phyloP scores from a whole-genome alignment of 345 rosid species.

The Syzygium aqueum region DNA sequence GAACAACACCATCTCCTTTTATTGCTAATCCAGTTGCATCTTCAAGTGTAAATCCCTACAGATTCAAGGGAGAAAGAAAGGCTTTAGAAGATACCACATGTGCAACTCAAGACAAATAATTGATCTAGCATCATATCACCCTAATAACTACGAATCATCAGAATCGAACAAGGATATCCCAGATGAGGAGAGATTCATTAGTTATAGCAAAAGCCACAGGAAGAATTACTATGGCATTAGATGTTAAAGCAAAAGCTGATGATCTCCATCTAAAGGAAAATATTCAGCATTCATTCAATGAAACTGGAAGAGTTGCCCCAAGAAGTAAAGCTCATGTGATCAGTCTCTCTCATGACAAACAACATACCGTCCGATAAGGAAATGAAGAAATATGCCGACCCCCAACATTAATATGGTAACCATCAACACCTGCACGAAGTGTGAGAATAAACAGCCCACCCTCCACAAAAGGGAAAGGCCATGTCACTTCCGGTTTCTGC shows the following conservation, averaged over 20 bases:
- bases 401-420: slow-evolving; percentile 80
- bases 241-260: not conserved
- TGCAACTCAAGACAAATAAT: not conserved
- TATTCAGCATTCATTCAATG: not conserved
- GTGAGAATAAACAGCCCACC: slow-evolving; percentile 76
- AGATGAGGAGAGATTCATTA: not conserved
- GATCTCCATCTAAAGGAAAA: not conserved
- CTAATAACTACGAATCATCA: not conserved
- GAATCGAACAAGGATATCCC: not conserved
- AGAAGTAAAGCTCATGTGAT: not conserved
- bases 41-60: slow-evolving; percentile 86
- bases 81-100: not conserved
- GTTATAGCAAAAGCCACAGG: not conserved
- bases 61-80: not conserved
- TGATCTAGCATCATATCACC: not conserved
- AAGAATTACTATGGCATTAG: not conserved
- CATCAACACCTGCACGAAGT: slow-evolving; percentile 90
- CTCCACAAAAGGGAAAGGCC: slow-evolving; percentile 92
- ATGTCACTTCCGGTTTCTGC: slow-evolving; percentile 96
- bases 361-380: slow-evolving; percentile 81
- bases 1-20: slow-evolving; percentile 77
- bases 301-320: not conserved
- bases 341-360: not conserved
- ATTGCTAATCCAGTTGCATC: slow-evolving; percentile 93
- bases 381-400: slow-evolving; percentile 91